Conservation (phyloP, 495 filamentous ascomycete genomes). For the Annulohypoxylon moriforme region DNA sequence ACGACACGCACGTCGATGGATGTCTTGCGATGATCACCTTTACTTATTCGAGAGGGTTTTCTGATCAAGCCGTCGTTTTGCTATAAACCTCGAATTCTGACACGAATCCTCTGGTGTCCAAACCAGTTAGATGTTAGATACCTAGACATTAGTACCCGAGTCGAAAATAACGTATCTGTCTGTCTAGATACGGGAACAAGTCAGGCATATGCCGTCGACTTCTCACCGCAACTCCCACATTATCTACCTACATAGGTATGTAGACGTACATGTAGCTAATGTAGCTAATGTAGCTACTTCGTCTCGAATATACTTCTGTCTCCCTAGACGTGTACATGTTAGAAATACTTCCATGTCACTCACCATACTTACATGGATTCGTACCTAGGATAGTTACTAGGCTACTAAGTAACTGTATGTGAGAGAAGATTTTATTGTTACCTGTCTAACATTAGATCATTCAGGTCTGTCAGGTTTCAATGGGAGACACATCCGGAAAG, state of each 20-base stretch:
- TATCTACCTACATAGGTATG: background rate
- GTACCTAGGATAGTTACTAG: background rate
- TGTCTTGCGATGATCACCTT: conserved; percentile 12
- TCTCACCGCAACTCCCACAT: background rate
- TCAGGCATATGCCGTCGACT: conserved; percentile 9
- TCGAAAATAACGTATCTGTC: background rate
- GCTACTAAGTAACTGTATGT: background rate
- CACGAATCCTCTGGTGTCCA: background rate
- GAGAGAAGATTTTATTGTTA: background rate
- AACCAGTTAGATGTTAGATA: background rate
- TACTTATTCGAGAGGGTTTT: conserved; percentile 1
- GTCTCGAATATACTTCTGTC: background rate
- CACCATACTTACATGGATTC: background rate
- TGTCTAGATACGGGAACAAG: background rate
- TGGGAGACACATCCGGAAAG: conserved; percentile 26
- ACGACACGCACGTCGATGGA: conserved; percentile 3
- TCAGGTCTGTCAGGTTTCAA: too few relatives aligned
- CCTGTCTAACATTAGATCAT: too few relatives aligned
- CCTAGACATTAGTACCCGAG: background rate
- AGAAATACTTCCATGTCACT: background rate
- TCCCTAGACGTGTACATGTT: background rate
- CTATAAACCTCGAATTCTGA: background rate
- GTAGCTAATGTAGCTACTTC: background rate
- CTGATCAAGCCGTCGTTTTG: conserved; percentile 3
- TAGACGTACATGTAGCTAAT: background rate